Evolutionary conservation across 1,284 basidiomycete genomes (phyloP).

Genomic region (Cryptococcus deneoformans): DNA sequence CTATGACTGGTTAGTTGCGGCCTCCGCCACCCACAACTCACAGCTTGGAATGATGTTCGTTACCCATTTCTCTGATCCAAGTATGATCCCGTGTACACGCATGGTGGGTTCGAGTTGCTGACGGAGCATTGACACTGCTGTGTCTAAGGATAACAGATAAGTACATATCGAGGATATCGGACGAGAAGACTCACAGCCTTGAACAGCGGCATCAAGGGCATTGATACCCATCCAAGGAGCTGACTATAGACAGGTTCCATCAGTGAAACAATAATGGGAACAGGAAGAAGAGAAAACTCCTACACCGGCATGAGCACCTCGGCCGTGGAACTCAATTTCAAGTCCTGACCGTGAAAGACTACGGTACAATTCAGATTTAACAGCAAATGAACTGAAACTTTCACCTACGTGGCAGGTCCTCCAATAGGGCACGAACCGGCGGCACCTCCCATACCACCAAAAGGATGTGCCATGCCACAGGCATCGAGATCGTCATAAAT

Average conservation of each 20-base stretch:
- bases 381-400: neutral
- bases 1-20: conserved; percentile 11
- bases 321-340: conserved; percentile 26
- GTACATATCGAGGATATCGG: neutral
- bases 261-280: neutral
- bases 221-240: conserved; percentile 53
- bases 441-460: conserved; percentile 15
- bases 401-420: conserved; percentile 22
- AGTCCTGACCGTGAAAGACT: conserved; percentile 22
- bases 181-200: conserved; percentile 18
- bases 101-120: conserved; percentile 48
- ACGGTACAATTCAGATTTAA: conserved; percentile 5
- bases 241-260: conserved; percentile 4
- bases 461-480: conserved; percentile 30
- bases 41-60: conserved; percentile 25
- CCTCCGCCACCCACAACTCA: conserved; percentile 2
- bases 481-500: conserved; percentile 59
- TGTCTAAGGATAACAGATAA: conserved; percentile 32
- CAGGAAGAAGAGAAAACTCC: neutral
- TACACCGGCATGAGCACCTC: conserved; percentile 32
- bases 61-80: conserved; percentile 42
- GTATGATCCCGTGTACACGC: conserved; percentile 50
- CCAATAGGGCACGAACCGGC: conserved; percentile 17
- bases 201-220: conserved; percentile 53
- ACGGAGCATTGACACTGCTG: conserved; percentile 49